phyloP scores from a whole-genome alignment of 2,329 filamentous ascomycete genomes.

The Fusarium domesticum region DNA sequence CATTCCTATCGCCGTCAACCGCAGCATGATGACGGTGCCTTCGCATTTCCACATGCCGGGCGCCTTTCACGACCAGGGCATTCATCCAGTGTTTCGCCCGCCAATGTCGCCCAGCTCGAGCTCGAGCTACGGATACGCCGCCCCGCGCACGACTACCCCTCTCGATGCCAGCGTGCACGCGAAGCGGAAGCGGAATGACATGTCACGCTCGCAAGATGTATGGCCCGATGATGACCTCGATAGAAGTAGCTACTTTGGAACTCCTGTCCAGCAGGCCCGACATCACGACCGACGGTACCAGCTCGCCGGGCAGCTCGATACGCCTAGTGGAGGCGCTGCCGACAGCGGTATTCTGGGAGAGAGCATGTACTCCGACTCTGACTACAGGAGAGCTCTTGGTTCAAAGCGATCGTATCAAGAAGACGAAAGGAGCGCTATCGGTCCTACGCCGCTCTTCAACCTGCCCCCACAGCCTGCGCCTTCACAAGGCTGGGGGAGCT shows the following conservation, averaged over 20 bases:
- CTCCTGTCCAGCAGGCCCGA: slow-evolving; percentile 15
- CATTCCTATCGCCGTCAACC: slow-evolving; percentile 6
- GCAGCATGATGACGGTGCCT: slow-evolving; percentile 27
- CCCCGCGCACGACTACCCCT: slow-evolving; percentile 17
- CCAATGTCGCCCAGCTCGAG: slow-evolving; percentile 42
- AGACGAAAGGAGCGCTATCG: slow-evolving; percentile 34
- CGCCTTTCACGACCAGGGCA: slow-evolving; percentile 35
- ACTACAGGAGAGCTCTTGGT: slow-evolving; percentile 53
- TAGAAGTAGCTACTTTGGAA: slow-evolving; percentile 22
- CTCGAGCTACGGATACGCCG: slow-evolving; percentile 38
- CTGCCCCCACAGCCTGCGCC: slow-evolving; percentile 31
- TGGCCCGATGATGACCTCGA: slow-evolving; percentile 18
- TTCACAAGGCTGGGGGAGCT: slow-evolving; percentile 51
- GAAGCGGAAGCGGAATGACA: slow-evolving; percentile 47
- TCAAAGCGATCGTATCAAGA: slow-evolving; percentile 43
- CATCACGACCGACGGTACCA: slow-evolving; percentile 39
- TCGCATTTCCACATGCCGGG: slow-evolving; percentile 38
- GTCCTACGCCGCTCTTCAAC: slow-evolving; percentile 34
- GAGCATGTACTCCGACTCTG: slow-evolving; percentile 55
- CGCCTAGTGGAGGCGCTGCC: slow-evolving; percentile 37
- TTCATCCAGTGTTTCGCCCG: slow-evolving; percentile 48
- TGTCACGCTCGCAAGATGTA: slow-evolving; percentile 27
- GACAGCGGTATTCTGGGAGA: slow-evolving; percentile 45
- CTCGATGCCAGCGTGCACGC: slow-evolving; percentile 24
- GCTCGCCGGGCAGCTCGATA: slow-evolving; percentile 53